phyloP scores from a whole-genome alignment of 371 early-diverging fungal genomes.

The Lichtheimia corymbifera region DNA sequence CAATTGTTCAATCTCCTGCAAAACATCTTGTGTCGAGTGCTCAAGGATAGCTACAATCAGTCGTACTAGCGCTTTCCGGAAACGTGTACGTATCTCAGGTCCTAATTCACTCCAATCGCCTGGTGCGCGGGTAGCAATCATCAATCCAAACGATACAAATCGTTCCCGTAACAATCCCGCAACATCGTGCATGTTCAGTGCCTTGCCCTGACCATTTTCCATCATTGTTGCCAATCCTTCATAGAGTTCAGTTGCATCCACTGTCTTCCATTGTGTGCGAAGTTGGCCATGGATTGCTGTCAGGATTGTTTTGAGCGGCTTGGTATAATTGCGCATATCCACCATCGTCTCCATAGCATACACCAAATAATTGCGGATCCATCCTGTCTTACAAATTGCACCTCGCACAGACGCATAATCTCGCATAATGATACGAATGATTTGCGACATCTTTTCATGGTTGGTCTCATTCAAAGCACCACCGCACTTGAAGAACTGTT shows the following conservation, averaged over 20 bases:
- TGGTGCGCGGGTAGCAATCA: slow-evolving; percentile 33
- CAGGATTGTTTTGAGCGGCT: slow-evolving; percentile 43
- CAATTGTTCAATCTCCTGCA: slow-evolving; percentile 50
- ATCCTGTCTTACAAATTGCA: slow-evolving; percentile 47
- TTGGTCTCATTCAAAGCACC: slow-evolving; percentile 50
- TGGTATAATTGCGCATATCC: slow-evolving; percentile 40
- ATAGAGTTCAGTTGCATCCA: slow-evolving; percentile 56
- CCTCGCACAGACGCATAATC: slow-evolving; percentile 52
- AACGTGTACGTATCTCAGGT: slow-evolving; percentile 28
- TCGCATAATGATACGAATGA: slow-evolving; percentile 52
- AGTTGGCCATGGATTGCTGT: slow-evolving; percentile 44
- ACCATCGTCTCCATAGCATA: slow-evolving; percentile 37
- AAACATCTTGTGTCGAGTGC: slow-evolving; percentile 52
- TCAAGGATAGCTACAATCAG: slow-evolving; percentile 59
- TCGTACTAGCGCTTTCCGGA: slow-evolving; percentile 55
- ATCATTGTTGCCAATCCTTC: slow-evolving; percentile 51
- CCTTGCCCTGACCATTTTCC: slow-evolving; percentile 43
- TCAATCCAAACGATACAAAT: slow-evolving; percentile 49
- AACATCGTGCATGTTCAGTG: slow-evolving; percentile 44
- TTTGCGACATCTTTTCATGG: slow-evolving; percentile 57
- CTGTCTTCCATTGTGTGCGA: slow-evolving; percentile 49
- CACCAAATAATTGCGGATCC: slow-evolving; percentile 57
- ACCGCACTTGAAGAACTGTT: slow-evolving; percentile 46
- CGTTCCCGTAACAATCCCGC: slow-evolving; percentile 48
- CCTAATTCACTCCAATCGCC: slow-evolving; percentile 38